Evolutionary conservation across 495 filamentous ascomycete genomes (phyloP).

Genomic region (Aspergillus panamensis): DNA sequence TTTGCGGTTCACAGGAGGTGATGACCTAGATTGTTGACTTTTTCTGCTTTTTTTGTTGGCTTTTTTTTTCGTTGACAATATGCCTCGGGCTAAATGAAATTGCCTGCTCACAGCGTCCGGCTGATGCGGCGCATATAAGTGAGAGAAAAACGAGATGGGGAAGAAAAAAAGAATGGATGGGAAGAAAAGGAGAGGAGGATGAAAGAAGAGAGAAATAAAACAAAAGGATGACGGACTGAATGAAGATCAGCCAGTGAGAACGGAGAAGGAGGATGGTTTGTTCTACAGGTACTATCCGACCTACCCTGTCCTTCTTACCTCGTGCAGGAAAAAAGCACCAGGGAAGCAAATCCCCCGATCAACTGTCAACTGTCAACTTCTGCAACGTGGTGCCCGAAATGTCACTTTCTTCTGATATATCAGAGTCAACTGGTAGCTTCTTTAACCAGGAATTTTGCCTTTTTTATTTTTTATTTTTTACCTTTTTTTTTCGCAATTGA

Average conservation of each 20-base stretch:
- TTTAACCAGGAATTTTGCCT: background rate
- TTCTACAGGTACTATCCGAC: slow-evolving; percentile 10
- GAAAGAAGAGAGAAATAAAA: slow-evolving; percentile 20
- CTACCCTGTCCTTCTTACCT: slow-evolving; percentile 1
- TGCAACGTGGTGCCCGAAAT: background rate
- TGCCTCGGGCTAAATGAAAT: slow-evolving; percentile 24
- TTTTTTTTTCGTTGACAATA: slow-evolving; percentile 19
- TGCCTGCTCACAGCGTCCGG: slow-evolving; percentile 45
- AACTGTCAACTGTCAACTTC: slow-evolving; percentile 3
- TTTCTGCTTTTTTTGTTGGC: slow-evolving; percentile 15
- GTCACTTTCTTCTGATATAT: background rate
- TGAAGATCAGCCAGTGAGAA: slow-evolving; percentile 27
- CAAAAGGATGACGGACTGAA: slow-evolving; percentile 21
- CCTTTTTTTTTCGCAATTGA: background rate
- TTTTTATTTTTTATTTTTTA: background rate
- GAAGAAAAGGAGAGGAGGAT: slow-evolving; percentile 14
- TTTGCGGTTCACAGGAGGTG: background rate
- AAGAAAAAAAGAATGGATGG: slow-evolving; percentile 17
- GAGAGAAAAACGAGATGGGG: slow-evolving; percentile 22
- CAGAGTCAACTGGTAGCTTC: background rate
- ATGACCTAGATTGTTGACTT: slow-evolving; percentile 13
- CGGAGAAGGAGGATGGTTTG: slow-evolving; percentile 12
- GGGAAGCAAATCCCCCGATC: slow-evolving; percentile 1
- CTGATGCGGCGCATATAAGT: slow-evolving; percentile 40
- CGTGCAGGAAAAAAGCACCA: slow-evolving; percentile 14